phyloP scores from a whole-genome alignment of 768 basidiomycete genomes.

The Mycena sanguinolenta region DNA sequence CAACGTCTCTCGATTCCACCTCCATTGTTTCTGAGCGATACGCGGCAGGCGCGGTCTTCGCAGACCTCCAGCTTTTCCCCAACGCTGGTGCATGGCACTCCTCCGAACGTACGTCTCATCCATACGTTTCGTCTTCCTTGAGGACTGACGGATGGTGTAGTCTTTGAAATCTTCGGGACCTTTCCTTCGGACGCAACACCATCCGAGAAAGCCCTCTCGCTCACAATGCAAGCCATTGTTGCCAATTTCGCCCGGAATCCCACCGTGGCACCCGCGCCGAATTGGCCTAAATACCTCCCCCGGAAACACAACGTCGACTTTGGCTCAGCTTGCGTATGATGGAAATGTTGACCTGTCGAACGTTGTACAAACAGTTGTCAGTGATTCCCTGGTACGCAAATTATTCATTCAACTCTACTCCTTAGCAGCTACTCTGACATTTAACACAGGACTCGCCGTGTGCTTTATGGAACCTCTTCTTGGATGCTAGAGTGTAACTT shows the following conservation, averaged over 20 bases:
- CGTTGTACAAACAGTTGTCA: conserved; percentile 34
- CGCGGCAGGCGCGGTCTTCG: conserved; percentile 28
- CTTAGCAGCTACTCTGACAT: neutral
- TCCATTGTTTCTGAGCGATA: neutral
- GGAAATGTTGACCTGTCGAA: conserved; percentile 35
- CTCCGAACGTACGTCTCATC: conserved; percentile 33
- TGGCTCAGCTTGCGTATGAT: conserved; percentile 39
- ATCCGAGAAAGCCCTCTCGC: conserved; percentile 40
- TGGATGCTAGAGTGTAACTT: conserved; percentile 16
- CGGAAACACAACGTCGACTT: conserved; percentile 32
- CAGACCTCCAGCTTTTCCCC: conserved; percentile 41
- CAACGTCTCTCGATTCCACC: neutral
- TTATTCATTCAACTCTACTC: neutral
- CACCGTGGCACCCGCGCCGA: conserved; percentile 29
- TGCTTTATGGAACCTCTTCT: conserved; percentile 12
- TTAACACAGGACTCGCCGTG: conserved; percentile 7
- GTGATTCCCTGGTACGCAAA: conserved; percentile 27
- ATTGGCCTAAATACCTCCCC: conserved; percentile 38
- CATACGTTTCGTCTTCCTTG: too few relatives aligned
- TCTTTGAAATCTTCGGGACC: conserved; percentile 43
- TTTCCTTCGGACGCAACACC: conserved; percentile 40
- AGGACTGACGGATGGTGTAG: conserved; percentile 14
- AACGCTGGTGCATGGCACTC: conserved; percentile 42
- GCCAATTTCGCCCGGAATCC: conserved; percentile 40
- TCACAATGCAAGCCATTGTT: conserved; percentile 39